Evolutionary conservation across 2,329 filamentous ascomycete species (phyloP).

Genomic region (Myriangium duriaei): DNA sequence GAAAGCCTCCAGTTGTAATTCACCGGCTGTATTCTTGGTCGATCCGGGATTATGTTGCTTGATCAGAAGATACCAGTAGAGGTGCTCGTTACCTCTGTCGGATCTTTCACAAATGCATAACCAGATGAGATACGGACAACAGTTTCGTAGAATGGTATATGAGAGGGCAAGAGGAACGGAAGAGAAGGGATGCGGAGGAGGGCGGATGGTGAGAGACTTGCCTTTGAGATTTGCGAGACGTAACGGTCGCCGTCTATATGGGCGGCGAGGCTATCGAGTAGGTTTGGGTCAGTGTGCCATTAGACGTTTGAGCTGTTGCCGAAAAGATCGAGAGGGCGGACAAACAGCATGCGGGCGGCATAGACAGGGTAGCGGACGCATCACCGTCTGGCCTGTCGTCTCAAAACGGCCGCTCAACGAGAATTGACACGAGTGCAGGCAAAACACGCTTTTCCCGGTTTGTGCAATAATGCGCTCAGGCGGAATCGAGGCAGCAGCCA

Average conservation of each 20-base stretch:
- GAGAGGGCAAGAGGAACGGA: not conserved
- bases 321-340: not conserved
- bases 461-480: not conserved
- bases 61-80: too few species aligned
- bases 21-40: not conserved
- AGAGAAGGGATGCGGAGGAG: conserved; percentile 4
- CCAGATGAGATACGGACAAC: not conserved
- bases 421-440: not conserved
- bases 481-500: not conserved
- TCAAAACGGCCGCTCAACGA: conserved; percentile 7
- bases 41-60: not conserved
- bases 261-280: conserved; percentile 6
- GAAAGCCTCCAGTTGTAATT: not conserved
- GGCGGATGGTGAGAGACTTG: conserved; percentile 5
- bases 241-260: conserved; percentile 10
- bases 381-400: conserved; percentile 6
- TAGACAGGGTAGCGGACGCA: not conserved
- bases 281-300: conserved; percentile 8
- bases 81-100: not conserved
- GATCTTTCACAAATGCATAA: not conserved
- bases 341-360: conserved; percentile 5
- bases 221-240: conserved; percentile 5
- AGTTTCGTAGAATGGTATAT: not conserved
- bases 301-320: not conserved
- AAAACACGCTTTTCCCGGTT: not conserved